These are phyloP conservation scores for Cercospora zeina DNA, from an alignment of 2,329 filamentous ascomycete genomes.

Conservation along the genomic window DNA sequence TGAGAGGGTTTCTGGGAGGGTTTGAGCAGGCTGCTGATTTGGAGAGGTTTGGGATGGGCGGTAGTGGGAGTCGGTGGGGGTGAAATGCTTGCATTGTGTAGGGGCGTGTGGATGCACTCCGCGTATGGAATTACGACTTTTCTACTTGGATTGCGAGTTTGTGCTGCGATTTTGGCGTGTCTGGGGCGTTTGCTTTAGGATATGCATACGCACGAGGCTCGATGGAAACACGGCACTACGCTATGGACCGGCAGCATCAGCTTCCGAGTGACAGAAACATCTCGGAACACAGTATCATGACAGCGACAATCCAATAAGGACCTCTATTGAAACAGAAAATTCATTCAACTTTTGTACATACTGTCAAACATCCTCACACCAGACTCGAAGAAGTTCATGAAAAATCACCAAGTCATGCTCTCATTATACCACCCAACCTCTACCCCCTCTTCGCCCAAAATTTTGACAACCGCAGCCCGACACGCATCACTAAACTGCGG, in stretches of 20 bases:
- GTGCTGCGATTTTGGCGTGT: background rate
- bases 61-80: background rate
- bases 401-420: constrained; percentile 24
- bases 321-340: background rate
- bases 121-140: background rate
- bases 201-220: background rate
- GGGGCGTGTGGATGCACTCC: background rate
- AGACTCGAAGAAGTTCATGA: background rate
- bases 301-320: background rate
- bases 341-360: background rate
- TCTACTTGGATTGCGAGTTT: background rate
- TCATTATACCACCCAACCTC: constrained; percentile 29
- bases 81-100: background rate
- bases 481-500: constrained; percentile 28
- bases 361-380: background rate
- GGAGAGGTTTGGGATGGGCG: constrained; percentile 12
- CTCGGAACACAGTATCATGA: background rate
- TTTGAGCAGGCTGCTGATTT: constrained; percentile 12
- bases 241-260: background rate
- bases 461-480: constrained; percentile 25
- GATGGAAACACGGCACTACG: background rate
- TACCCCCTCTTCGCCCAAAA: constrained; percentile 27
- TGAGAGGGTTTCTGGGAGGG: constrained; percentile 8
- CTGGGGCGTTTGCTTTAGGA: background rate
- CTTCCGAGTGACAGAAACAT: background rate